Base-by-base conservation (phyloP, 257 asterid genomes). In the Nicotiana sylvestris region DNA sequence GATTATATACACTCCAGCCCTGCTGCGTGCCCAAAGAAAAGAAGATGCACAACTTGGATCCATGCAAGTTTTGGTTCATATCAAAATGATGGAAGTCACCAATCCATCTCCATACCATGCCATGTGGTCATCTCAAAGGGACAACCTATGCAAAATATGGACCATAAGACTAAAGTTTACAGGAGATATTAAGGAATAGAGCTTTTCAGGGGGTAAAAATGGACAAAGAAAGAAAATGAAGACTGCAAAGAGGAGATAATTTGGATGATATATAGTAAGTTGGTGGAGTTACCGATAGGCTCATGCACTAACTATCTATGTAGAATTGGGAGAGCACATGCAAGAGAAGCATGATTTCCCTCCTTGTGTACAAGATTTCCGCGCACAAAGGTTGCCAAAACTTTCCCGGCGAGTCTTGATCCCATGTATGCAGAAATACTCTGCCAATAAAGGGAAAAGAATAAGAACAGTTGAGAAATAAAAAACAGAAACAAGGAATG, bases 371-470 rank as follows among this genome's bases (percentile, higher is more conserved):
- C 95, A 25, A 94, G 91, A 83, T 96, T 94, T 30, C 99, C 99
- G 81, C 93, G 74, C 35, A 90, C 93, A 81, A 89, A 91, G 16
- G 98, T 96, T 5, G 97, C 92, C 82, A 92, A 56, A 55, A 94
- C 95, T 86, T 91, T 93, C 46, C 98, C 99, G 0, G 87, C 35
- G 12, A 96, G 93, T 82, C 89, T 94, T 16, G 97, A 90, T 84
- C 99, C 97, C 92, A 92, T 88, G 77, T 96, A 94, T 21, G 98
- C 98, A 0, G 97, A 93, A 55, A 93, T 94, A 77, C 85, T 94
- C 98, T 96, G 94, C 91, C 85, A 33, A 72, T 21, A 72, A 30
- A 49, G 6, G 16, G 79, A 72, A 72, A 72, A 6, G 39, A 27
- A 74, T 27, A 49, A 74, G 43, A 49, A 27, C 13, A 46, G 21